Percentiles rank a stretch among this genome's conserved stretches.
Evolutionary conservation across 768 basidiomycete species (phyloP).

Genomic region (Pulveroboletus sp.): DNA sequence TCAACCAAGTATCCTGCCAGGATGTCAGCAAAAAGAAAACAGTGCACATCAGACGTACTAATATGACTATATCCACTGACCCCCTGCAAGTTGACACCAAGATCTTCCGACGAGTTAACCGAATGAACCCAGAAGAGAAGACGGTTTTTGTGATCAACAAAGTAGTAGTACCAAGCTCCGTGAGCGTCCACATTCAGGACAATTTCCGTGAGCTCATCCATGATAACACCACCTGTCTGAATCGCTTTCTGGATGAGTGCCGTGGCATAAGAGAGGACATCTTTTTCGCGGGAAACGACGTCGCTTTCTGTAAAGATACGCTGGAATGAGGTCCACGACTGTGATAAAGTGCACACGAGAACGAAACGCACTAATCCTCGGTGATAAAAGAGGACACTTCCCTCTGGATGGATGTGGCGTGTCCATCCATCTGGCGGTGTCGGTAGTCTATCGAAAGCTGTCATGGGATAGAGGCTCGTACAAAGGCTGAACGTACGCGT

Average conservation of each 20-base stretch:
- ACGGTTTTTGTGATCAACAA: slow-evolving; percentile 12
- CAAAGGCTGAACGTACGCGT: slow-evolving; percentile 1
- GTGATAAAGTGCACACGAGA: background rate
- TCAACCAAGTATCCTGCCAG: slow-evolving; percentile 11
- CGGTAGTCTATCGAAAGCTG: background rate
- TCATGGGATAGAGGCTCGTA: background rate
- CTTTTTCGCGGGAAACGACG: background rate
- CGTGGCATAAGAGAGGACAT: background rate
- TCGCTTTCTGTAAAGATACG: slow-evolving; percentile 14
- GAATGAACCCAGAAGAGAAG: slow-evolving; percentile 14
- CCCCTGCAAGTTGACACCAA: slow-evolving; percentile 4
- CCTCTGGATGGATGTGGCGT: slow-evolving; percentile 14
- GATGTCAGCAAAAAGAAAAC: background rate
- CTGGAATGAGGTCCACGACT: background rate
- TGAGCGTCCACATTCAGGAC: slow-evolving; percentile 4
- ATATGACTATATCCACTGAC: slow-evolving; percentile 3
- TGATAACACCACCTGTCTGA: background rate
- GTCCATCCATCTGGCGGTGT: slow-evolving; percentile 3
- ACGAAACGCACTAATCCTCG: slow-evolving; percentile 7
- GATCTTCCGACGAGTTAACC: background rate
- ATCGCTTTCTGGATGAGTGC: slow-evolving; percentile 6
- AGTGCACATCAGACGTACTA: background rate
- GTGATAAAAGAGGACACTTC: slow-evolving; percentile 10
- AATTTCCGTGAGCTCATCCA: slow-evolving; percentile 7
- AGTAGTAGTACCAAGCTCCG: slow-evolving; percentile 11